Evolutionary conservation across 768 basidiomycete genomes (phyloP), one percentile per base, ranked within the genome.

Genomic region (Russula earlei): DNA sequence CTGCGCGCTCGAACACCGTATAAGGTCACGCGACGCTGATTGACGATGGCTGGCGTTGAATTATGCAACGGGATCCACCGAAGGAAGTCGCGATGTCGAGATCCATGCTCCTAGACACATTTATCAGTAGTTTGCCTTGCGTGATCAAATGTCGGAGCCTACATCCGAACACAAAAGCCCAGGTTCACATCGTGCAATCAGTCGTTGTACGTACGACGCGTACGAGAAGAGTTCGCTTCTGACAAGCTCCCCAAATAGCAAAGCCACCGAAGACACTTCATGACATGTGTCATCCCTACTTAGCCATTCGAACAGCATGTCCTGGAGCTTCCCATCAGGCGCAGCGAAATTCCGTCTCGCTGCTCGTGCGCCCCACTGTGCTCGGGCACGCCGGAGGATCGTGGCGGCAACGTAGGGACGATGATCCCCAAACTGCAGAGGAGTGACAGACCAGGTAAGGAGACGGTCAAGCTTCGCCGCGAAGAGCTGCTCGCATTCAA

Each of bases 401-500:
- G 84, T 84, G 8, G 79, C 82, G 2, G 84, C 86, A 27, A 82
- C 87, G 64, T 84, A 85, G 1, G 85, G 81, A 33, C 89, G 75
- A 62, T 91, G 90, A 42, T 89, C 84, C 10, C 90, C 89, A 57
- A 84, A 90, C 68, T 91, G 90, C 17, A 87, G 72, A 3, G 83
- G 79, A 0, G 88, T 87, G 25, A 91, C 81, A 62, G 81, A 80
- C 89, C 90, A 92, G 0, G 85, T 85, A 10, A 91, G 74, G 2
- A 91, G 74, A 50, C 83, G 77, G 60, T 87, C 81, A 17, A 91
- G 76, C 64, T 90, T 88, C 55, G 78, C 77, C n/a, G 74, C 69
- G 63, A 89, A 87, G 11, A 68, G 60, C 17, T 54, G 42, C 31
- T 41, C 46, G 37, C 50, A 51, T 25, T 68, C 66, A 2, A 67